Evolutionary conservation across 495 filamentous ascomycete species (phyloP).

Genomic region (Hyaloscypha hepaticicola): DNA sequence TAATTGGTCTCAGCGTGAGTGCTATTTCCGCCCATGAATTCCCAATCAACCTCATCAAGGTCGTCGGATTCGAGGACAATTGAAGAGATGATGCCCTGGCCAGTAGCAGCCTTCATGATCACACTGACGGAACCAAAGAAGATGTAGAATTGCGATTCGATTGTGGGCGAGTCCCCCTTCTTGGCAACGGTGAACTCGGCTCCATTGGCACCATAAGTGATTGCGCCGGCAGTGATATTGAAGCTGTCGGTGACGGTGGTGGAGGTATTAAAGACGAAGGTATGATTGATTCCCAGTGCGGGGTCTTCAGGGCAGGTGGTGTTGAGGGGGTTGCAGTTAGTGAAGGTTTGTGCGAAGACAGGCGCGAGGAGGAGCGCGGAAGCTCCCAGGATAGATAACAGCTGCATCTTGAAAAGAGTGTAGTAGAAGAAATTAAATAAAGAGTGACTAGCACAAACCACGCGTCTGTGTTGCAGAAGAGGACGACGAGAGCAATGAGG

Average conservation of each 20-base stretch:
- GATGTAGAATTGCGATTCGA: constrained; percentile 72
- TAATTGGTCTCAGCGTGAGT: constrained; percentile 74
- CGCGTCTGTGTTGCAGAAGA: neutral
- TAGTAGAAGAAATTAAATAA: constrained; percentile 15
- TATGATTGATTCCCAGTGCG: constrained; percentile 58
- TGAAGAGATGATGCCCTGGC: constrained; percentile 77
- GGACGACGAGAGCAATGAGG: constrained; percentile 12
- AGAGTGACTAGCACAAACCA: constrained; percentile 13
- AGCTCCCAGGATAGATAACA: constrained; percentile 23
- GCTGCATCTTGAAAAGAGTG: constrained; percentile 24
- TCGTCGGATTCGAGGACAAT: constrained; percentile 82
- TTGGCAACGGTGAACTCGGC: constrained; percentile 72
- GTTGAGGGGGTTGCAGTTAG: constrained; percentile 65
- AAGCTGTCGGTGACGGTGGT: constrained; percentile 53
- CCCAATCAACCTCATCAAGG: constrained; percentile 90
- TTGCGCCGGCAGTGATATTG: constrained; percentile 57
- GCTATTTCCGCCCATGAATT: constrained; percentile 70
- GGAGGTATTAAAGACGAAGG: constrained; percentile 65
- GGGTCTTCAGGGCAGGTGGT: constrained; percentile 33
- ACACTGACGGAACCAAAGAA: constrained; percentile 75
- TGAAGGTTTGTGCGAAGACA: constrained; percentile 59
- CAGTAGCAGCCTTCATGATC: constrained; percentile 68
- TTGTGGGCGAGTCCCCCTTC: constrained; percentile 70
- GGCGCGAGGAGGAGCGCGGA: constrained; percentile 36
- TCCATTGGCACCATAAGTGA: constrained; percentile 55